phyloP scores from a whole-genome alignment of 2,329 filamentous ascomycete species.

The Blastomyces silverae region DNA sequence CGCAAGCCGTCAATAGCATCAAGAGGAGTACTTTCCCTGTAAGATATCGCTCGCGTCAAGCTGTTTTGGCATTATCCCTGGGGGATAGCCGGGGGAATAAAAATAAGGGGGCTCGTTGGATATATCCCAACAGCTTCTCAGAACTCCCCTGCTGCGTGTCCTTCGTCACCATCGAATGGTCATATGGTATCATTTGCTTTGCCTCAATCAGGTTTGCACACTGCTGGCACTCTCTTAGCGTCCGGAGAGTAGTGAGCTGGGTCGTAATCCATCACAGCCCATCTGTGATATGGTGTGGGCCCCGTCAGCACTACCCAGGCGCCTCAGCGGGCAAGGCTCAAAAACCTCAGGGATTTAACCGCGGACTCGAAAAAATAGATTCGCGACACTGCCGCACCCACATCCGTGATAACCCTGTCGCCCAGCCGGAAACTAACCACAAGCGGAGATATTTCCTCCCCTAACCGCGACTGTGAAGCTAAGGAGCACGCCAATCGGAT shows the following conservation, averaged over 20 bases:
- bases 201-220: not conserved
- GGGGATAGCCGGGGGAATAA: too few relatives aligned
- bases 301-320: not conserved
- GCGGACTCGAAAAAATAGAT: not conserved
- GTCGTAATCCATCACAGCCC: not conserved
- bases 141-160: not conserved
- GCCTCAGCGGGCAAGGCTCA: not conserved
- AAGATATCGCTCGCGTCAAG: not conserved
- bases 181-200: too few relatives aligned
- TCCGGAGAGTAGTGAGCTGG: not conserved
- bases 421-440: conserved; percentile 1
- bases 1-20: not conserved
- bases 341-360: not conserved
- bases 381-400: not conserved
- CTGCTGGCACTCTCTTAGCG: not conserved
- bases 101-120: not conserved
- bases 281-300: not conserved
- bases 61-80: not conserved
- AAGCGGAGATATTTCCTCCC: not conserved
- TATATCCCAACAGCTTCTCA: not conserved
- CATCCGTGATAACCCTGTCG: not conserved
- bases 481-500: not conserved
- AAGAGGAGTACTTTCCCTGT: not conserved
- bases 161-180: not conserved
- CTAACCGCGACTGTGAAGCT: not conserved